Percentiles rank a stretch among this genome's conserved stretches.
phyloP scores from a whole-genome alignment of 805 yeast genomes.

The Suhomyces faveliae region DNA sequence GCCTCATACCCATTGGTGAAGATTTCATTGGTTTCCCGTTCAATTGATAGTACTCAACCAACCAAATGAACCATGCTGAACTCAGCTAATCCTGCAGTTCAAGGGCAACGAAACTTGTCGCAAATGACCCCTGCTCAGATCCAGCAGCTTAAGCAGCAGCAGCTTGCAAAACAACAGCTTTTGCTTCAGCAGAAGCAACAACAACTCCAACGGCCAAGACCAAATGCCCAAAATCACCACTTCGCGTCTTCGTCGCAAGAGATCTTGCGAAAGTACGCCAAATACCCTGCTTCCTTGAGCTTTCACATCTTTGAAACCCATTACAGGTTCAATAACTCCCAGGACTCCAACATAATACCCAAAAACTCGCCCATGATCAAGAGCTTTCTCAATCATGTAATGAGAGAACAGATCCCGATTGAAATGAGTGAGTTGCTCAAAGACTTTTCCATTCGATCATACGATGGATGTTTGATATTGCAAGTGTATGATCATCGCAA shows the following conservation, averaged over 20 bases:
- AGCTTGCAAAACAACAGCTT: slow-evolving; percentile 18
- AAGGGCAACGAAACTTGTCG: slow-evolving; percentile 4
- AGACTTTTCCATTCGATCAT: slow-evolving; percentile 80
- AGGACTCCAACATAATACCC: slow-evolving; percentile 76
- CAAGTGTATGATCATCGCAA: slow-evolving; percentile 85
- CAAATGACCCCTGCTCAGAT: slow-evolving; percentile 11
- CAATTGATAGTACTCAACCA: not conserved
- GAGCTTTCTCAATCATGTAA: slow-evolving; percentile 76
- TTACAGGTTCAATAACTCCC: slow-evolving; percentile 83
- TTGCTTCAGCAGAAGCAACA: slow-evolving; percentile 21
- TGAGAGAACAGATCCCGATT: slow-evolving; percentile 81
- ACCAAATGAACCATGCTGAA: slow-evolving; percentile 2
- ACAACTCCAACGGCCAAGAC: slow-evolving; percentile 22
- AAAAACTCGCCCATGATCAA: slow-evolving; percentile 73
- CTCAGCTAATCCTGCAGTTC: not conserved
- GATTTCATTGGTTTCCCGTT: not conserved
- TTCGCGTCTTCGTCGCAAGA: slow-evolving; percentile 73
- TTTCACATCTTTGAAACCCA: slow-evolving; percentile 91
- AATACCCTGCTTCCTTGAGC: slow-evolving; percentile 76
- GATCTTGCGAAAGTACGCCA: slow-evolving; percentile 71
- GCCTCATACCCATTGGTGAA: not conserved
- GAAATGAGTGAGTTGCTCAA: slow-evolving; percentile 85
- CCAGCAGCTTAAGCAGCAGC: slow-evolving; percentile 13
- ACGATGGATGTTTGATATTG: slow-evolving; percentile 86
- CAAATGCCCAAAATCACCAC: slow-evolving; percentile 39